phyloP scores from a whole-genome alignment of 495 filamentous ascomycete species.

The Annulohypoxylon bovei region DNA sequence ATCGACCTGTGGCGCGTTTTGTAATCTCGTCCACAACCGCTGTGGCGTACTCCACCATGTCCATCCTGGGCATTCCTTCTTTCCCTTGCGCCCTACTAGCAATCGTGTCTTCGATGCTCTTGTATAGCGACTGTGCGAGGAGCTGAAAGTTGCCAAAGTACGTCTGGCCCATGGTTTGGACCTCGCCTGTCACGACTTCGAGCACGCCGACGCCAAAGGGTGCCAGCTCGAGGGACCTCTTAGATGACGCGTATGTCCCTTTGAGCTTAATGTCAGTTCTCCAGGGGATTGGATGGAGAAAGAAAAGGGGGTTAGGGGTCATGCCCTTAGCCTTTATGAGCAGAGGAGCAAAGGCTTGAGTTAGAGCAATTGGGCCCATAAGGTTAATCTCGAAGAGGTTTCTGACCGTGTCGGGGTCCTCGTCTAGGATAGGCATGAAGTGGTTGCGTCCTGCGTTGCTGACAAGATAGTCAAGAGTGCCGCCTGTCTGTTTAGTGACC shows the following conservation, averaged over 20 bases:
- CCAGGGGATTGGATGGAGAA: background rate
- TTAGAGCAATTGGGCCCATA: constrained; percentile 49
- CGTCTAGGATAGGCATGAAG: constrained; percentile 48
- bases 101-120: constrained; percentile 22
- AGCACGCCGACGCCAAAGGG: constrained; percentile 56
- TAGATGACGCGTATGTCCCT: constrained; percentile 53
- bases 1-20: constrained; percentile 17
- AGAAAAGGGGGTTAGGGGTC: constrained; percentile 13
- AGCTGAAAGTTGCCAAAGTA: constrained; percentile 32
- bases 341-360: constrained; percentile 55
- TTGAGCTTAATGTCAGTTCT: background rate
- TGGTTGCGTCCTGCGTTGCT: constrained; percentile 53
- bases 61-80: constrained; percentile 18
- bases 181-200: constrained; percentile 37
- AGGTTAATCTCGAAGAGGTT: constrained; percentile 60
- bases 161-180: constrained; percentile 34
- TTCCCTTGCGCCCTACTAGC: constrained; percentile 19
- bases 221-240: constrained; percentile 44
- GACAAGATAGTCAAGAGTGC: constrained; percentile 53
- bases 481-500: constrained; percentile 37
- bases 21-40: constrained; percentile 11
- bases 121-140: constrained; percentile 29
- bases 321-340: constrained; percentile 54
- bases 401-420: constrained; percentile 23
- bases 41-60: constrained; percentile 23